Evolutionary conservation across 2,329 filamentous ascomycete genomes (phyloP).

Genomic region (Xylaria sp.): DNA sequence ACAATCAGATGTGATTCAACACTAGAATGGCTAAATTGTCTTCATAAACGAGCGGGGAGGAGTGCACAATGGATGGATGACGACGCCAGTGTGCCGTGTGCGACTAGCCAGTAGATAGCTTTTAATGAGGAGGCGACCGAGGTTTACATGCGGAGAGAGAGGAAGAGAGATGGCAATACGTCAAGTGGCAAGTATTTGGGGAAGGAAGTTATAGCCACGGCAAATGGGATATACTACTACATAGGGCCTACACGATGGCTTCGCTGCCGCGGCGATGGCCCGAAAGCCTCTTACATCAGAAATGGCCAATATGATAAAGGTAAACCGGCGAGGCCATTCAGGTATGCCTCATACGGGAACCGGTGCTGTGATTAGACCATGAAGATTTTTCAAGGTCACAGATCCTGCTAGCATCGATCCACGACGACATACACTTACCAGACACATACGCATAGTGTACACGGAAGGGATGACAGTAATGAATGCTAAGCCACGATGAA

Average conservation of each 20-base stretch:
- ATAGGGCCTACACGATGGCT: slow-evolving; percentile 12
- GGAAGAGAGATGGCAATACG: slow-evolving; percentile 18
- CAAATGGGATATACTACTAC: neutral
- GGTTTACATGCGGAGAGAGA: slow-evolving; percentile 24
- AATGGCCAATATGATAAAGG: slow-evolving; percentile 10
- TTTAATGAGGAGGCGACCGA: slow-evolving; percentile 20
- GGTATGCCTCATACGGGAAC: slow-evolving; percentile 8
- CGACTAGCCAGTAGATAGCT: slow-evolving; percentile 14
- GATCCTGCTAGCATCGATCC: slow-evolving; percentile 20
- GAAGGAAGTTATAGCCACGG: slow-evolving; percentile 25
- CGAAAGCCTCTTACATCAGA: neutral
- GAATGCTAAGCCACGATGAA: slow-evolving; percentile 15
- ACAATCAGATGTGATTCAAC: slow-evolving; percentile 2
- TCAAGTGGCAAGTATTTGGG: slow-evolving; percentile 28
- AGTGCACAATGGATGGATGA: slow-evolving; percentile 1
- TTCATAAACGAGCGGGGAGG: neutral
- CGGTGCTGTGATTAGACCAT: neutral
- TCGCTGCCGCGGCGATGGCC: slow-evolving; percentile 2
- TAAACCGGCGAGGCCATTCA: slow-evolving; percentile 16
- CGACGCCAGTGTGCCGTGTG: slow-evolving; percentile 5
- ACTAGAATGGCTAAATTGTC: neutral
- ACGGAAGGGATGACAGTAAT: neutral
- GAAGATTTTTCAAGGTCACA: slow-evolving; percentile 18
- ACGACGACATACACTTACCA: neutral
- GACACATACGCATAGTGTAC: too few relatives aligned